These are phyloP conservation scores for Incumbomyces delicatus DNA, from an alignment of 2,329 filamentous ascomycete genomes.

Conservation along the genomic window DNA sequence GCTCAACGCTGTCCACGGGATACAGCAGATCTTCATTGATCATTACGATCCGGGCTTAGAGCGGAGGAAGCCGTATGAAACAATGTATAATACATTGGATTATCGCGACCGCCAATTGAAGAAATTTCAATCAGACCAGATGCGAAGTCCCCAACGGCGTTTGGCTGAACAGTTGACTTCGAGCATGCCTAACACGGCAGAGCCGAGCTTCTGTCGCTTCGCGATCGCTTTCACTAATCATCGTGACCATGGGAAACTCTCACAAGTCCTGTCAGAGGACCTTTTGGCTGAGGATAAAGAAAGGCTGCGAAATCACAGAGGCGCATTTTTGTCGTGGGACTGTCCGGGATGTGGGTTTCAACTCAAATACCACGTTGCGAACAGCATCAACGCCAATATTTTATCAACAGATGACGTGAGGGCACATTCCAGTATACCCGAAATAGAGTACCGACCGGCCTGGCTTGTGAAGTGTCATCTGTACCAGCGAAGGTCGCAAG, in stretches of 20 bases:
- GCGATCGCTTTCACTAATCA: constrained; percentile 19
- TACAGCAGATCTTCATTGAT: constrained; percentile 18
- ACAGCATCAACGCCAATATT: constrained; percentile 15
- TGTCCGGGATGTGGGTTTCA: constrained; percentile 19
- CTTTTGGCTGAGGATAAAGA: constrained; percentile 13
- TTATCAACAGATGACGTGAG: constrained; percentile 17
- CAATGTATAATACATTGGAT: constrained; percentile 14
- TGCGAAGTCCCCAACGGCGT: constrained; percentile 12
- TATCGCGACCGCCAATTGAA: constrained; percentile 17
- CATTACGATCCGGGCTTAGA: constrained; percentile 20
- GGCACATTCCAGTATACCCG: constrained; percentile 9
- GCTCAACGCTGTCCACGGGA: constrained; percentile 14
- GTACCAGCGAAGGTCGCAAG: constrained; percentile 11
- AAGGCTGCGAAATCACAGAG: constrained; percentile 12
- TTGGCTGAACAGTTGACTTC: constrained; percentile 13
- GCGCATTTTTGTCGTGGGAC: constrained; percentile 20
- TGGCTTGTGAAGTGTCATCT: constrained; percentile 19
- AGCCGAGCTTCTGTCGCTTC: constrained; percentile 19
- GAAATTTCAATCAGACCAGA: constrained; percentile 5
- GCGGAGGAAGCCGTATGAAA: constrained; percentile 13
- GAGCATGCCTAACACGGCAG: constrained; percentile 6
- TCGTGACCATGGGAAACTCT: constrained; percentile 16
- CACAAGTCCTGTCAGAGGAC: constrained; percentile 13
- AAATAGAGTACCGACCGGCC: constrained; percentile 16
- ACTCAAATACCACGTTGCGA: constrained; percentile 18